Conservation (phyloP, 1,284 basidiomycete genomes). For the Mixia osmundae region DNA sequence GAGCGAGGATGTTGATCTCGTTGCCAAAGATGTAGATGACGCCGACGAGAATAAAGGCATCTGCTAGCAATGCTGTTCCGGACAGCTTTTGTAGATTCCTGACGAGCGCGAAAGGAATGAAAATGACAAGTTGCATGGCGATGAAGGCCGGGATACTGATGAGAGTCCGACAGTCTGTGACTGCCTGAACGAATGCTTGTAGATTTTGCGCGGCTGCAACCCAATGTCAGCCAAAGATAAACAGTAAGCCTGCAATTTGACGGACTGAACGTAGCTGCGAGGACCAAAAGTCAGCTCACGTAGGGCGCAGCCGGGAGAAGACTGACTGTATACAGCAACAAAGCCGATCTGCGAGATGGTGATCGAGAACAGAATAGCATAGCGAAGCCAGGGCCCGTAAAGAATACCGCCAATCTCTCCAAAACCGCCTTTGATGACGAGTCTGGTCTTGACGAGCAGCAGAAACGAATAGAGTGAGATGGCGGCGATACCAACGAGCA, state of each 20-base stretch:
- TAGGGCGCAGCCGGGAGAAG: slow-evolving; percentile 86
- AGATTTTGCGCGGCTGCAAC: slow-evolving; percentile 5
- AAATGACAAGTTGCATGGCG: slow-evolving; percentile 55
- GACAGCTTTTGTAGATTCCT: slow-evolving; percentile 80
- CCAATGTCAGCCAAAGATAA: neutral
- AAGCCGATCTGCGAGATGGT: slow-evolving; percentile 45
- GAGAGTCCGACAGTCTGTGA: slow-evolving; percentile 49
- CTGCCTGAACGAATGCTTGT: slow-evolving; percentile 53
- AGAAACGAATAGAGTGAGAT: slow-evolving; percentile 89
- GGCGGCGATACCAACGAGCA: slow-evolving; percentile 56
- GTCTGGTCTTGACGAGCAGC: slow-evolving; percentile 67
- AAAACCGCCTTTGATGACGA: slow-evolving; percentile 73
- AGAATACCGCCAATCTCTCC: slow-evolving; percentile 91
- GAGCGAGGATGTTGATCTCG: slow-evolving; percentile 42
- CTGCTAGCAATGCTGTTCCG: slow-evolving; percentile 73
- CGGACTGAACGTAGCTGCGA: too few species aligned
- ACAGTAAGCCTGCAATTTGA: neutral
- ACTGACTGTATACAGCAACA: slow-evolving; percentile 72
- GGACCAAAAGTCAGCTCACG: slow-evolving; percentile 17
- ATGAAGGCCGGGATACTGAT: slow-evolving; percentile 62
- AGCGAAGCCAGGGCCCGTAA: slow-evolving; percentile 82
- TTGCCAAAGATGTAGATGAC: slow-evolving; percentile 31
- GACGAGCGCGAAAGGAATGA: slow-evolving; percentile 51
- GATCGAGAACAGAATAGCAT: slow-evolving; percentile 67
- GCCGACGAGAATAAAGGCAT: slow-evolving; percentile 82